A percentile compares a stretch with the other conserved stretches of the same genome.
Conservation (phyloP, 78 protist species). For the Mantamonas sphyraenae region DNA sequence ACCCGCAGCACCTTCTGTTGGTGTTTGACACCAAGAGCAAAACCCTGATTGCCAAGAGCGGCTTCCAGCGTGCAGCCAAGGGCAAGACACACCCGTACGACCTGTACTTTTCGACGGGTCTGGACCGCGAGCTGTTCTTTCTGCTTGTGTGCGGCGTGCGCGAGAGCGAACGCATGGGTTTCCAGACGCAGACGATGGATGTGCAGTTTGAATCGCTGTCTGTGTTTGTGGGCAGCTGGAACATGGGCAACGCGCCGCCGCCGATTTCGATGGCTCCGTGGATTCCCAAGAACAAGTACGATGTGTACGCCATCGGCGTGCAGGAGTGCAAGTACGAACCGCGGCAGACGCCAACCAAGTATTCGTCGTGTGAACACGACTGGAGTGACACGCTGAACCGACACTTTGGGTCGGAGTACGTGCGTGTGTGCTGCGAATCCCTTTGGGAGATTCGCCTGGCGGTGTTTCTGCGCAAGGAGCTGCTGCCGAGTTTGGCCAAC, state of each 20-base stretch:
- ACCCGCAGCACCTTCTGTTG: too few relatives aligned
- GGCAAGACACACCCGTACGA: too few relatives aligned
- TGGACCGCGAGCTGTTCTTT: too few relatives aligned
- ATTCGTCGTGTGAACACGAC: constrained; percentile 19
- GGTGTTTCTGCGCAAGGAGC: constrained; percentile 33
- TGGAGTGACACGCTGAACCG: constrained; percentile 31
- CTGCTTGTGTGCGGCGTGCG: too few relatives aligned
- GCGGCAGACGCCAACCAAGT: neutral
- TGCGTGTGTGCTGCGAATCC: constrained; percentile 16
- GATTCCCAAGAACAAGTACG: constrained; percentile 35
- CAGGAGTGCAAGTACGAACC: constrained; percentile 28
- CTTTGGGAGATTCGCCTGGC: constrained; percentile 37
- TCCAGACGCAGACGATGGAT: too few relatives aligned
- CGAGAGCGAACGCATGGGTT: too few relatives aligned
- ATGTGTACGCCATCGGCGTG: constrained; percentile 44
- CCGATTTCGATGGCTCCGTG: constrained; percentile 20
- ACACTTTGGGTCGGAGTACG: constrained; percentile 36
- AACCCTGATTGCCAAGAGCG: too few relatives aligned
- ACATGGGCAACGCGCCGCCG: constrained; percentile 58
- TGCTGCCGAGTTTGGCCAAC: constrained; percentile 23
- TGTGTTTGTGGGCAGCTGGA: constrained; percentile 30
- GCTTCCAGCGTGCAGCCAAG: too few relatives aligned
- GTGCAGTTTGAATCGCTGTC: too few relatives aligned
- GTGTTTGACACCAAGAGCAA: too few relatives aligned
- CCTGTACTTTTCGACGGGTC: too few relatives aligned